These are phyloP conservation scores for Isochrysis galbana DNA, from an alignment of 78 protist species.

Conservation along the genomic window DNA sequence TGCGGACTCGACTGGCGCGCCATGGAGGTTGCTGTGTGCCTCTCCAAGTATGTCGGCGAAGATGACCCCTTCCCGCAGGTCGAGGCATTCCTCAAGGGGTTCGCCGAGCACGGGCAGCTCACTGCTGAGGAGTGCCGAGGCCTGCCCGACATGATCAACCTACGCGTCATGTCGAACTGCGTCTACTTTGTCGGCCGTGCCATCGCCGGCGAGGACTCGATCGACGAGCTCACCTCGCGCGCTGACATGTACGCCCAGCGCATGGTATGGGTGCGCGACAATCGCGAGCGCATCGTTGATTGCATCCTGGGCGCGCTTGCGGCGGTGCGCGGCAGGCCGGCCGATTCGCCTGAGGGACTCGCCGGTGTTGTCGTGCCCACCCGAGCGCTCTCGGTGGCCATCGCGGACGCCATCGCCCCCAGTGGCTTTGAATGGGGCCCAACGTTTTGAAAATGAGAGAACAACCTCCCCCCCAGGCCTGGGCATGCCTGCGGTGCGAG, in stretches of 20 bases:
- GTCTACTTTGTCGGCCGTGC: conserved; percentile 34
- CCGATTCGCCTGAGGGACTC: no score
- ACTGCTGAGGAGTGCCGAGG: neutral
- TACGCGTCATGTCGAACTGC: conserved; percentile 30
- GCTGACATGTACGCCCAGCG: conserved; percentile 29
- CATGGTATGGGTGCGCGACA: conserved; percentile 11
- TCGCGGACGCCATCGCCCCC: no score
- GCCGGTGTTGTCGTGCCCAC: no score
- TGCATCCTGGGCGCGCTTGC: no score
- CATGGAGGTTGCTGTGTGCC: conserved; percentile 40
- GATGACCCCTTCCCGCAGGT: neutral
- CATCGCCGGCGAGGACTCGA: conserved; percentile 11
- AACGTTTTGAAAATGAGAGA: no score
- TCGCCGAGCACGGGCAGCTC: neutral
- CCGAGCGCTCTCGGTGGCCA: no score
- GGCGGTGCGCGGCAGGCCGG: no score
- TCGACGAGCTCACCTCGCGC: conserved; percentile 27
- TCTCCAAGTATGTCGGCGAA: conserved; percentile 38
- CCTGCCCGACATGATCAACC: conserved; percentile 37
- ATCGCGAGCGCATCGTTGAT: neutral
- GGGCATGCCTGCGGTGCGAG: no score
- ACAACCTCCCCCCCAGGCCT: no score
- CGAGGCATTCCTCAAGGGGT: conserved; percentile 7
- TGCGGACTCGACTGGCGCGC: conserved; percentile 28
- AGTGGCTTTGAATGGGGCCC: no score